Evolutionary conservation across 805 yeast genomes (phyloP).

Genomic region (Lipomyces yamadae): DNA sequence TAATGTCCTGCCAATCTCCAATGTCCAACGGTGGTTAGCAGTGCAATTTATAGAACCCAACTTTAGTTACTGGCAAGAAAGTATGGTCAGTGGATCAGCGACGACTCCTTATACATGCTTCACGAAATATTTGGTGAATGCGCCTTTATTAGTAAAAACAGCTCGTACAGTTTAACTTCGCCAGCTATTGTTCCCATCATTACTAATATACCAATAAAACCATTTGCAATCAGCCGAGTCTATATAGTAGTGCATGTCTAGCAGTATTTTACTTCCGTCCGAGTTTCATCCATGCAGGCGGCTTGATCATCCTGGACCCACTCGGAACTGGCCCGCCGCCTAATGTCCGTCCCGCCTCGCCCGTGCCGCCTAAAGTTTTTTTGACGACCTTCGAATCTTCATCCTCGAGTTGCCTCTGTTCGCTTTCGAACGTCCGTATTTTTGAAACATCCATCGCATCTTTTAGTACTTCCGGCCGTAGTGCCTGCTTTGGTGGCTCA

Average conservation of each 20-base stretch:
- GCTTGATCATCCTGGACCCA: conserved; percentile 18
- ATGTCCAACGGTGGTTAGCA: no score
- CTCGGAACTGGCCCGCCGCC: conserved; percentile 14
- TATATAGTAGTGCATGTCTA: background rate
- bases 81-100: no score
- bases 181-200: background rate
- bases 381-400: conserved; percentile 17
- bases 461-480: conserved; percentile 29
- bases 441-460: conserved; percentile 32
- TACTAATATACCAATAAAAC: background rate
- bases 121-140: background rate
- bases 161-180: background rate
- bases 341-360: conserved; percentile 18
- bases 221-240: background rate
- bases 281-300: conserved; percentile 35
- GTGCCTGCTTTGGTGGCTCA: conserved; percentile 20
- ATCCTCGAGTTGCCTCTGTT: conserved; percentile 17
- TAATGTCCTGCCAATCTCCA: background rate
- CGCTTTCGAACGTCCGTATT: conserved; percentile 18
- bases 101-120: background rate
- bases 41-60: no score
- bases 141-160: conserved; percentile 7
- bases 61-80: no score
- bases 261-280: conserved; percentile 20
- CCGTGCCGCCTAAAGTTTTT: conserved; percentile 16